Evolutionary conservation across 495 filamentous ascomycete species (phyloP), one percentile per base, ranked within the genome.

Genomic region (Hypoxylon intermedium): DNA sequence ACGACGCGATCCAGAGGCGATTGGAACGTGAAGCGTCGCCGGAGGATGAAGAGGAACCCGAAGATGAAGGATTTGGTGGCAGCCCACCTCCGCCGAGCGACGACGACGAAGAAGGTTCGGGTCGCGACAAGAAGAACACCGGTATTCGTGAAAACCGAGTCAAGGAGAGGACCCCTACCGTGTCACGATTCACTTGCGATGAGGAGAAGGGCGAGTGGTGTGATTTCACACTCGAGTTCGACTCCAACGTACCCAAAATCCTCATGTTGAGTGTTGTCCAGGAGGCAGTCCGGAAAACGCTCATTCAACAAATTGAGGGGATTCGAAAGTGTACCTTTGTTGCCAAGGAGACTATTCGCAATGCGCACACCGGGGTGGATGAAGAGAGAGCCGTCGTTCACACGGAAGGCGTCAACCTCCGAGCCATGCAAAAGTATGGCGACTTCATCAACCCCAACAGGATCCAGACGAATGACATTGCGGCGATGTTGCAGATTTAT

Each of bases 261-360:
- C 86, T 99, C 42, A 91, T 98, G 79, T 83, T 97, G 58, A 90
- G 87, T 58, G 79, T 98, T 56, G 89, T 97, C 58, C 91, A 97
- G 75, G 79, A 84, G 2, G 89, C 89, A 26, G 84, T 86, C 58
- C 84, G 82, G 59, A 82, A 82, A 58, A 84, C 93, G 3, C 83
- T 96, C 63, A 91, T 99, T 67, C 94, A 97, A 75, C 87, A 90
- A 63, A 90, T 98, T 54, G 79, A 83, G 3, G 85, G 85, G 19
- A 82, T 99, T 40, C 83, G 82, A 20, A 79, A 81, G 49, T 92
- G 92, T 58, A 84, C 87, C 26, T 89, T 81, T 58, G 85, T 88
- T n/a, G 76, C 82, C 7, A 78, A 81, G 6, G 87, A 94, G 41
- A 82, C 84, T 57, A 56, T 82, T 4, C 77, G 77, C 60, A 80